phyloP scores from a whole-genome alignment of 352 stramenopile species.

The Phytophthora pluvialis region DNA sequence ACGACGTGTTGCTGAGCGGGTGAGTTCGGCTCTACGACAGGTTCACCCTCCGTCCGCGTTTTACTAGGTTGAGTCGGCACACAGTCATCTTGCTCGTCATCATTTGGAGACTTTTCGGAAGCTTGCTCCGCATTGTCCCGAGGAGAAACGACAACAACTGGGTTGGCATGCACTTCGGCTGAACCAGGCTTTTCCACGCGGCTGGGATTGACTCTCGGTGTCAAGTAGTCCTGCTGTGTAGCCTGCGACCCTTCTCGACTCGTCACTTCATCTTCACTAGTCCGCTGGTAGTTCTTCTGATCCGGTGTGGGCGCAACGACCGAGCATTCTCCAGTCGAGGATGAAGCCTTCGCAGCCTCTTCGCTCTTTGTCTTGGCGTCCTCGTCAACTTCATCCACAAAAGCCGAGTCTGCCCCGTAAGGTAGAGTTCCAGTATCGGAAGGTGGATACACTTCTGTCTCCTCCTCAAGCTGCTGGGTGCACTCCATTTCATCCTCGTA shows the following conservation, averaged over 20 bases:
- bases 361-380: slow-evolving; percentile 12
- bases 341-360: neutral
- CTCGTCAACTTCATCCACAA: slow-evolving; percentile 14
- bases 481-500: slow-evolving; percentile 41
- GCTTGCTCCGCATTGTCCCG: neutral
- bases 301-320: neutral
- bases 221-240: slow-evolving; percentile 37
- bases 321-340: neutral
- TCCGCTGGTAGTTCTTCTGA: slow-evolving; percentile 8
- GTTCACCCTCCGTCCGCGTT: slow-evolving; percentile 12
- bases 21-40: slow-evolving; percentile 13
- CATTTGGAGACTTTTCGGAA: slow-evolving; percentile 6
- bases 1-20: slow-evolving; percentile 23
- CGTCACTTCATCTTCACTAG: slow-evolving; percentile 27
- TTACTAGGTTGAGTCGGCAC: slow-evolving; percentile 55
- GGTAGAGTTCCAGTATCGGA: slow-evolving; percentile 37
- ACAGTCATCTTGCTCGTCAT: slow-evolving; percentile 51
- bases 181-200: slow-evolving; percentile 7
- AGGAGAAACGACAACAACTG: neutral
- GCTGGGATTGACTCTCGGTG: slow-evolving; percentile 26
- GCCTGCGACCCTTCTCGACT: slow-evolving; percentile 34
- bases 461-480: slow-evolving; percentile 59
- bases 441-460: slow-evolving; percentile 24
- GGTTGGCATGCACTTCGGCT: neutral
- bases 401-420: slow-evolving; percentile 19